Evolutionary conservation across 345 rosid genomes (phyloP), one percentile per base, ranked within the genome.

Genomic region (Salix brachista): DNA sequence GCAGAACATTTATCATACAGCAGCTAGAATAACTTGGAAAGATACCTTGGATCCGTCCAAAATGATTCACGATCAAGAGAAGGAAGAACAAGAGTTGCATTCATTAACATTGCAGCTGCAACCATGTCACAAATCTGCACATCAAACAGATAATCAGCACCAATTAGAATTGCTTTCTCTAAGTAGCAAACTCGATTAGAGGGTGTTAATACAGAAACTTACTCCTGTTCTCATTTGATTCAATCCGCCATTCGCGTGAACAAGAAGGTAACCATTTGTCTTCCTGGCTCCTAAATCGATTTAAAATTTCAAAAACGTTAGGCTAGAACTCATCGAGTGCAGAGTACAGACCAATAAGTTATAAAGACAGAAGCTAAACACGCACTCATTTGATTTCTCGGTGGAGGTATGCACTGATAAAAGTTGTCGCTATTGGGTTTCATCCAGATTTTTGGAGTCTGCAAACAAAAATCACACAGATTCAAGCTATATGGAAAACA

Each of bases 221-320:
- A 94, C 99, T 65, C 98, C 98, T n/a, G 97, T 90, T 88, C 98
- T 92, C 99, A 96, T 96, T 88, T 96, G 99, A 88, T 96, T 96
- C 86, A 96, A 73, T 80, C 99, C 99, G 44, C 98, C 99, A 72
- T 94, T 96, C 8, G 99, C 98, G 76, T 94, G 97, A 80, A 92
- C 97, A 32, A 96, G 61, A 76, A 96, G 89, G 80, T 91, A 96
- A 1, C 99, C 98, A 77, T 92, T 94, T 41, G 98, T 87, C 32
- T 84, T 84, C 10, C 71, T 8, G 65, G 78, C 36, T 86, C 89
- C 91, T 81, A 70, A 39, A 86, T 9, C 21, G 60, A 25, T 44
- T 70, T 28, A 25, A 37, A 28, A n/a, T 19, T 8, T 72, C 65
- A 11, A 67, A 16, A 11, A 68, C 42, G 17, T 23, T 2, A 26